Conservation (phyloP, 208 protist genomes). For the Leishmania lainsoni region DNA sequence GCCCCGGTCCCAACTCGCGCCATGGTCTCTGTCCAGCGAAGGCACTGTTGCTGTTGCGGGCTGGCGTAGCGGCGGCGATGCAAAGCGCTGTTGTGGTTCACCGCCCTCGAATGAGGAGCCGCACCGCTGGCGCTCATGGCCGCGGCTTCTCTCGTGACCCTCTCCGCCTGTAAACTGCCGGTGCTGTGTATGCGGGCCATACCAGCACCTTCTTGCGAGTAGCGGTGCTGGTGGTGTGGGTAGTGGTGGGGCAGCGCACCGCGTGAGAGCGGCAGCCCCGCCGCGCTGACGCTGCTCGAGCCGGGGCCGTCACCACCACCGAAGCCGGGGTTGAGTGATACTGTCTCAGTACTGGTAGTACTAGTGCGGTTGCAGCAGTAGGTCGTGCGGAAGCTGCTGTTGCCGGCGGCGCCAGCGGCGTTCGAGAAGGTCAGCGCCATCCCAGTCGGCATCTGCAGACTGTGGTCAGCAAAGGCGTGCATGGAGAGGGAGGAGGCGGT, state of each 20-base stretch:
- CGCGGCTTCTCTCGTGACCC: not conserved
- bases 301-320: conserved; percentile 11
- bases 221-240: conserved; percentile 10
- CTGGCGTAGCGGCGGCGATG: conserved; percentile 16
- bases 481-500: conserved; percentile 16
- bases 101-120: conserved; percentile 7
- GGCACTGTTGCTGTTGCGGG: conserved; percentile 17
- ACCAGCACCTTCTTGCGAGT: conserved; percentile 12
- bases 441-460: not conserved
- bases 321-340: conserved; percentile 19
- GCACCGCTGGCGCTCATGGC: conserved; percentile 10
- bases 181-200: not conserved
- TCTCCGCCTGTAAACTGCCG: not conserved
- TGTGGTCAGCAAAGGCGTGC: conserved; percentile 15
- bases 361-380: conserved; percentile 40
- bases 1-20: not conserved
- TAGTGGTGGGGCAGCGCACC: conserved; percentile 24
- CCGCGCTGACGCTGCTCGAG: conserved; percentile 13
- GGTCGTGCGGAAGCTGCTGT: conserved; percentile 49
- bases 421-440: not conserved
- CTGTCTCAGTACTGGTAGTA: conserved; percentile 3
- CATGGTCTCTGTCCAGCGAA: not conserved
- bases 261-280: conserved; percentile 49
- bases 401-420: not conserved
- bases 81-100: conserved; percentile 5